A percentile compares a stretch with the other conserved stretches of the same genome.
Evolutionary conservation across 148 eudicot genomes (phyloP).

Genomic region (Vaccinium myrtillus): DNA sequence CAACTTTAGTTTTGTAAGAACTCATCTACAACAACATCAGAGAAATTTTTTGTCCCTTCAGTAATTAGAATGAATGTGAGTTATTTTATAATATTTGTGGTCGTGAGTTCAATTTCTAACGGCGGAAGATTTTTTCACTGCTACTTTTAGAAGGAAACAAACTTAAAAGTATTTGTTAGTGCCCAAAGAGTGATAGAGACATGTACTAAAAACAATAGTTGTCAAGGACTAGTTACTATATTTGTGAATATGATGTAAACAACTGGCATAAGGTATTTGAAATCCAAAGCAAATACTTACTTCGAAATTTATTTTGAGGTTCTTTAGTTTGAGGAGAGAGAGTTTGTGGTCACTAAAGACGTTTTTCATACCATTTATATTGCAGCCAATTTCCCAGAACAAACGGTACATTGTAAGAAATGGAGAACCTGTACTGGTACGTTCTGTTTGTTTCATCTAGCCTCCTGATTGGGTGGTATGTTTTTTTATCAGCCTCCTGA

Average conservation of each 20-base stretch:
- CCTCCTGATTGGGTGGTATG: conserved; percentile 1
- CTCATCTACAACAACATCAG: neutral
- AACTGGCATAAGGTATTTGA: neutral
- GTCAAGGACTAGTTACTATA: neutral
- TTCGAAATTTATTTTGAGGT: neutral
- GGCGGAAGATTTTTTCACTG: neutral
- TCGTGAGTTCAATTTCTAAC: neutral
- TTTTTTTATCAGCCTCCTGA: neutral
- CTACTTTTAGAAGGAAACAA: neutral
- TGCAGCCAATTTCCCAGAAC: conserved; percentile 89
- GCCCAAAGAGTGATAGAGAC: neutral
- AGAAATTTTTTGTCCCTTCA: neutral
- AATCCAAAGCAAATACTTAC: neutral
- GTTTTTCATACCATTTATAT: conserved; percentile 20
- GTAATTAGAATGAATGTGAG: neutral
- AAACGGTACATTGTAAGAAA: conserved; percentile 82
- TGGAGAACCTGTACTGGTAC: conserved; percentile 77
- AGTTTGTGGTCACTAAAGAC: neutral
- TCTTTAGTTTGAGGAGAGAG: neutral
- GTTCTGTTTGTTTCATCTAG: conserved; percentile 8
- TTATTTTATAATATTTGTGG: neutral
- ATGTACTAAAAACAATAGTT: neutral
- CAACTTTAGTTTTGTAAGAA: neutral
- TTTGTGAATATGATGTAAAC: neutral
- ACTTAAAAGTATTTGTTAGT: neutral